Conservation (phyloP, 371 early-diverging fungal species). For the Mortierella polycephala region DNA sequence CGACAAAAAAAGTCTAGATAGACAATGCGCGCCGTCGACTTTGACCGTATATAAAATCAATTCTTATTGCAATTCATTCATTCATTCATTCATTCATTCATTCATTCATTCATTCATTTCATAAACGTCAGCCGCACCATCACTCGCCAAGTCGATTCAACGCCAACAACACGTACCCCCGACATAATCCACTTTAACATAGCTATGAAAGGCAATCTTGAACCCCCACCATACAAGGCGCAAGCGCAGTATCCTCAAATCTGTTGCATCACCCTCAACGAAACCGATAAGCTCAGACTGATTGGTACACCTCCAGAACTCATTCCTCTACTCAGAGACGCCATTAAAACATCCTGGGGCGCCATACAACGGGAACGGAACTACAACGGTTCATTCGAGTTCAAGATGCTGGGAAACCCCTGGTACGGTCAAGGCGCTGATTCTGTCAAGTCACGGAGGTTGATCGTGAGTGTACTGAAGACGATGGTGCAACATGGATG, state of each 20-base stretch:
- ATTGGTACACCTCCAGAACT: conserved; percentile 24
- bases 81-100: too few relatives aligned
- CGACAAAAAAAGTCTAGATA: too few relatives aligned
- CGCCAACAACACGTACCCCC: too few relatives aligned
- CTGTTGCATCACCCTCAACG: conserved; percentile 40
- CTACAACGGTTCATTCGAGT: conserved; percentile 26
- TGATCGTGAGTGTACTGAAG: conserved; percentile 21
- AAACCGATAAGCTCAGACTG: conserved; percentile 36
- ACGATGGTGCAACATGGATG: conserved; percentile 30
- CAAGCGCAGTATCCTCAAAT: neutral
- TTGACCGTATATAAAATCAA: too few relatives aligned
- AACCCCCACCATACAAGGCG: too few relatives aligned
- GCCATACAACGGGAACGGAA: conserved; percentile 18
- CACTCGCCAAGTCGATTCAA: too few relatives aligned
- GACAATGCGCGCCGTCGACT: too few relatives aligned
- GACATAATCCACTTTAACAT: too few relatives aligned
- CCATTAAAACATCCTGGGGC: conserved; percentile 29
- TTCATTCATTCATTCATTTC: too few relatives aligned
- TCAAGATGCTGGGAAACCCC: conserved; percentile 45
- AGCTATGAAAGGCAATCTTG: too few relatives aligned
- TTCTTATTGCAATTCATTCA: too few relatives aligned
- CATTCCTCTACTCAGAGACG: conserved; percentile 4
- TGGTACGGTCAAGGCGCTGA: conserved; percentile 25
- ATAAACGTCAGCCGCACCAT: too few relatives aligned
- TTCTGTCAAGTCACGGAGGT: conserved; percentile 13